Evolutionary conservation across 805 yeast genomes (phyloP).

Genomic region (Candida incommunis): DNA sequence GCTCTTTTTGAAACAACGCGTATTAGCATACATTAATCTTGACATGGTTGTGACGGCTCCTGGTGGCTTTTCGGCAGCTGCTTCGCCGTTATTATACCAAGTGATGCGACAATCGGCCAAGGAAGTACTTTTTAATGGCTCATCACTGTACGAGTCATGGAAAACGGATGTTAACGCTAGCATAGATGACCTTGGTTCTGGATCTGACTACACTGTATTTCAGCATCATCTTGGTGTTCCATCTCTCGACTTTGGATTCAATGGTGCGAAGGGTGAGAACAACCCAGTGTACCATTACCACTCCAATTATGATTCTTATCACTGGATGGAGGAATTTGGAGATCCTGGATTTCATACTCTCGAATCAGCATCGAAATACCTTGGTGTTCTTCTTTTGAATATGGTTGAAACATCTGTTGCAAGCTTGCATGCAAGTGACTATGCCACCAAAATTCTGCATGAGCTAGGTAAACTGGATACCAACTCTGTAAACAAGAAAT

Average conservation of each 20-base stretch:
- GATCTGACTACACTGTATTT: constrained; percentile 46
- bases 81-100: constrained; percentile 46
- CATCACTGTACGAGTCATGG: constrained; percentile 24
- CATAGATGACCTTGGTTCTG: constrained; percentile 46
- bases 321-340: constrained; percentile 53
- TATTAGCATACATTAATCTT: constrained; percentile 53
- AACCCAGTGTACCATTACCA: constrained; percentile 69
- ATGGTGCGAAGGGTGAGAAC: constrained; percentile 28
- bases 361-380: constrained; percentile 37
- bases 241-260: constrained; percentile 42
- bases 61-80: constrained; percentile 31
- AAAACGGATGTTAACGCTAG: constrained; percentile 13
- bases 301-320: constrained; percentile 56
- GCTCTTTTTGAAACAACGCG: constrained; percentile 30
- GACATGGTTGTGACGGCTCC: constrained; percentile 52
- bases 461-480: neutral
- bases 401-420: constrained; percentile 37
- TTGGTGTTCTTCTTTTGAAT: constrained; percentile 36
- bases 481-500: neutral
- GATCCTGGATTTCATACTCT: constrained; percentile 53
- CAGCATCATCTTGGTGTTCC: constrained; percentile 29
- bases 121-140: constrained; percentile 19
- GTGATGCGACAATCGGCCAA: constrained; percentile 32
- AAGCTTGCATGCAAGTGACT: constrained; percentile 26
- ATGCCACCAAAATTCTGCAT: constrained; percentile 17